Conservation (phyloP, 2,329 filamentous ascomycete species). For the Gaeumannomyces sp. region DNA sequence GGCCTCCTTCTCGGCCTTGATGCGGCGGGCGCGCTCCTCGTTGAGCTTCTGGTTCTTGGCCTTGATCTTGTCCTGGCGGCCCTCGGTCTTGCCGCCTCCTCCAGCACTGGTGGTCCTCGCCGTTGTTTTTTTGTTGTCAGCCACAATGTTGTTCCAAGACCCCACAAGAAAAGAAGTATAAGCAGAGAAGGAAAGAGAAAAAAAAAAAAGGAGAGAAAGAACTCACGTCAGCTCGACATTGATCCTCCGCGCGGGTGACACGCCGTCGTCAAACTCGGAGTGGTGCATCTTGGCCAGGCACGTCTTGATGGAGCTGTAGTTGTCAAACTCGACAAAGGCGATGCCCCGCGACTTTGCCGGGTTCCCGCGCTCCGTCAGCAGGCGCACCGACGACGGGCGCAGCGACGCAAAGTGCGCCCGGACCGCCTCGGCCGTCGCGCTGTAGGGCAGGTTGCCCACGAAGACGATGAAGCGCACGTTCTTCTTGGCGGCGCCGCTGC, state of each 20-base stretch:
- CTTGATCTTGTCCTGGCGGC: constrained; percentile 69
- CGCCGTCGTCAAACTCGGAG: constrained; percentile 59
- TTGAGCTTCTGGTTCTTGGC: constrained; percentile 82
- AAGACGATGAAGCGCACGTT: constrained; percentile 51
- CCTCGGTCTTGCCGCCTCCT: constrained; percentile 72
- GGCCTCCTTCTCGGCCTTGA: constrained; percentile 35
- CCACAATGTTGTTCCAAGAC: not conserved
- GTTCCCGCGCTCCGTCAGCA: constrained; percentile 48
- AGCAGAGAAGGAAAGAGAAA: constrained; percentile 11
- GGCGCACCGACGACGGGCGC: constrained; percentile 62
- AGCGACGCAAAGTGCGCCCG: constrained; percentile 72
- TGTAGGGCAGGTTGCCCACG: constrained; percentile 80
- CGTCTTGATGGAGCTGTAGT: constrained; percentile 85
- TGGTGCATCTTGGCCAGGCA: constrained; percentile 90
- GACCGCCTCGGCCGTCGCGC: constrained; percentile 64
- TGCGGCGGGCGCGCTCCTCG: constrained; percentile 50
- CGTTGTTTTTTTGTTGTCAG: constrained; percentile 10
- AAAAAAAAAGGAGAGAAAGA: constrained; percentile 7
- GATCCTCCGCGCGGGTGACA: constrained; percentile 61
- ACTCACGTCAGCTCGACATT: constrained; percentile 87
- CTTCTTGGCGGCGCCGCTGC: not conserved
- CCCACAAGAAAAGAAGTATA: constrained; percentile 8
- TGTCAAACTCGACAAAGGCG: constrained; percentile 84
- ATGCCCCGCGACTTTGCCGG: constrained; percentile 64
- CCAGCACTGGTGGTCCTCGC: constrained; percentile 54